Percentiles rank a stretch among this genome's conserved stretches.
These are phyloP conservation scores for Prunus yedoensis DNA, from an alignment of 331 rosid species.

Conservation along the genomic window DNA sequence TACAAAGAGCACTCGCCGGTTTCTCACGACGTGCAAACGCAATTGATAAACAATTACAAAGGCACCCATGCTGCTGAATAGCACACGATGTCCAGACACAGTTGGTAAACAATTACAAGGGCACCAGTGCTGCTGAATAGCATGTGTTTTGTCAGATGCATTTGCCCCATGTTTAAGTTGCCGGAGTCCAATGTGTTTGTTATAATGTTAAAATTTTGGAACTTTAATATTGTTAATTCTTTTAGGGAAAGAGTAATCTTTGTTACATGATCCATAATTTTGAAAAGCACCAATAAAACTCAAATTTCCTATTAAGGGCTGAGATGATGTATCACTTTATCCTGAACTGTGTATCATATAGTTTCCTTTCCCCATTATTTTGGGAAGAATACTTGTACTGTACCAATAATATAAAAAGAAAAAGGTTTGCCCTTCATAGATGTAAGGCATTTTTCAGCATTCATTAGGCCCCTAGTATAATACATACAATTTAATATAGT, in stretches of 20 bases:
- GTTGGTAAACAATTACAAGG: slow-evolving; percentile 62
- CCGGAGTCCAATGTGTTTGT: not conserved
- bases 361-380: not conserved
- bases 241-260: slow-evolving; percentile 26
- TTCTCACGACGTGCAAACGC: slow-evolving; percentile 84
- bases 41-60: slow-evolving; percentile 65
- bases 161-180: slow-evolving; percentile 15
- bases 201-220: not conserved
- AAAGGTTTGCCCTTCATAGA: not conserved
- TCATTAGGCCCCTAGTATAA: too few relatives aligned
- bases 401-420: not conserved
- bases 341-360: slow-evolving; percentile 13
- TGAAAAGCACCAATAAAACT: slow-evolving; percentile 34
- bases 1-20: slow-evolving; percentile 90
- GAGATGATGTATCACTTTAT: slow-evolving; percentile 14
- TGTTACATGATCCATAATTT: slow-evolving; percentile 37
- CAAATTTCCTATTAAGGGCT: slow-evolving; percentile 9
- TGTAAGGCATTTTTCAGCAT: not conserved
- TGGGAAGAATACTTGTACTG: not conserved
- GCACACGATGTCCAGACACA: slow-evolving; percentile 67
- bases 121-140: slow-evolving; percentile 64
- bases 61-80: slow-evolving; percentile 68
- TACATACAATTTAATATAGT: too few relatives aligned
- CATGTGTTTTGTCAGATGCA: slow-evolving; percentile 7
- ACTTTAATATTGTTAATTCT: not conserved